Conservation (phyloP, 2,329 filamentous ascomycete species). For the Monosporascus sp. region DNA sequence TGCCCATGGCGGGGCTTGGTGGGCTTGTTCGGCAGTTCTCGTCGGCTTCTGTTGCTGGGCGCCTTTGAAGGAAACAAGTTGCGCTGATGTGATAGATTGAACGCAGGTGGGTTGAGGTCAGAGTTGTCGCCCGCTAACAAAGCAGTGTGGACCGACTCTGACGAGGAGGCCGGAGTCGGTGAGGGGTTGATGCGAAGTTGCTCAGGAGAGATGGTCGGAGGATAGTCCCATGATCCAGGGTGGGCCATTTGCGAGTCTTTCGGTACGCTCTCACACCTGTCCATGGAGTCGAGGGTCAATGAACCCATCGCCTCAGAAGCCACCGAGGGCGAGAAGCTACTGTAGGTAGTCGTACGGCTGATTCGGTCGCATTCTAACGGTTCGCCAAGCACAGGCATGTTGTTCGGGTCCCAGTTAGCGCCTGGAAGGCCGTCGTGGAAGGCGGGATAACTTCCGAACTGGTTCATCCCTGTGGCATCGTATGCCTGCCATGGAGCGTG, state of each 20-base stretch:
- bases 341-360: slow-evolving; percentile 10
- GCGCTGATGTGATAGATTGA: slow-evolving; percentile 10
- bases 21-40: slow-evolving; percentile 21
- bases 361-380: slow-evolving; percentile 13
- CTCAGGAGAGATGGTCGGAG: slow-evolving; percentile 24
- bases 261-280: neutral
- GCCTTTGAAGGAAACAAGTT: slow-evolving; percentile 4
- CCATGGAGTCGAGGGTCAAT: slow-evolving; percentile 16
- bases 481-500: slow-evolving; percentile 16
- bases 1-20: slow-evolving; percentile 8
- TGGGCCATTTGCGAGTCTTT: neutral
- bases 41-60: slow-evolving; percentile 15
- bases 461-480: slow-evolving; percentile 6
- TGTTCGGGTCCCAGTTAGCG: slow-evolving; percentile 4
- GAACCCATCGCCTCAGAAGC: slow-evolving; percentile 21
- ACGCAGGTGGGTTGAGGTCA: slow-evolving; percentile 11
- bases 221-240: slow-evolving; percentile 2
- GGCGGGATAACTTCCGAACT: slow-evolving; percentile 8
- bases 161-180: slow-evolving; percentile 22
- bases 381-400: slow-evolving; percentile 17
- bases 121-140: slow-evolving; percentile 10
- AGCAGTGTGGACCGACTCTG: slow-evolving; percentile 17
- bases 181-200: slow-evolving; percentile 24
- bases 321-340: slow-evolving; percentile 22
- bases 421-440: slow-evolving; percentile 13